Conservation (phyloP, 2,329 filamentous ascomycete species). For the Harringtonia aguacate region DNA sequence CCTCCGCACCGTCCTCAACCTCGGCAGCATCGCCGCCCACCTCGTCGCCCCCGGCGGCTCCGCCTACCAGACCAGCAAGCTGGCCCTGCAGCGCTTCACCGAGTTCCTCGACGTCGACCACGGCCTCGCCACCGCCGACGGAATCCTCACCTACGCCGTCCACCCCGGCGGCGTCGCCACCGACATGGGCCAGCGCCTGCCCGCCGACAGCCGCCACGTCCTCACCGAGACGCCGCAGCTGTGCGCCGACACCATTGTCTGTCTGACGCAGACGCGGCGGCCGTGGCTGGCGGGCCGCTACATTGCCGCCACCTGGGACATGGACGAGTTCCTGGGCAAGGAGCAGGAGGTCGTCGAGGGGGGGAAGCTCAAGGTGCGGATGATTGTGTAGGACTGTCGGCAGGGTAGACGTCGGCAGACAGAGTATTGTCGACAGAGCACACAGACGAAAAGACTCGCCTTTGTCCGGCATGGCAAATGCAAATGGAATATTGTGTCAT, state of each 20-base stretch:
- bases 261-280: slow-evolving; percentile 11
- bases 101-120: slow-evolving; percentile 35
- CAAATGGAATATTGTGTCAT: too few relatives aligned
- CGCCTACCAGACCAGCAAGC: slow-evolving; percentile 34
- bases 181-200: slow-evolving; percentile 26
- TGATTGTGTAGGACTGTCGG: too few relatives aligned
- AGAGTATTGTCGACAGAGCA: too few relatives aligned
- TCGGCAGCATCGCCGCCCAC: slow-evolving; percentile 28
- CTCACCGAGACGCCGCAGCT: slow-evolving; percentile 14
- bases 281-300: slow-evolving; percentile 14
- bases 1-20: slow-evolving; percentile 30
- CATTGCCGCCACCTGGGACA: slow-evolving; percentile 14
- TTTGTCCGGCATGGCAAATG: too few relatives aligned
- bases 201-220: slow-evolving; percentile 10
- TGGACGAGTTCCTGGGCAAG: slow-evolving; percentile 13
- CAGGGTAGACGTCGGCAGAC: too few relatives aligned
- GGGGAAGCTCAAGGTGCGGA: slow-evolving; percentile 5
- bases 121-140: slow-evolving; percentile 19
- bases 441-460: too few relatives aligned
- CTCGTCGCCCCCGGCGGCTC: slow-evolving; percentile 21
- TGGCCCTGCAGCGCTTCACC: slow-evolving; percentile 30
- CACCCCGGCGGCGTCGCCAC: slow-evolving; percentile 36
- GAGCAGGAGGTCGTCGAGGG: slow-evolving; percentile 12
- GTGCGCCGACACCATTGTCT: slow-evolving; percentile 15
- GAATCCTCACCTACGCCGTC: slow-evolving; percentile 27